Base-by-base conservation (phyloP, 306 rosid genomes). In the Malus orientalis region DNA sequence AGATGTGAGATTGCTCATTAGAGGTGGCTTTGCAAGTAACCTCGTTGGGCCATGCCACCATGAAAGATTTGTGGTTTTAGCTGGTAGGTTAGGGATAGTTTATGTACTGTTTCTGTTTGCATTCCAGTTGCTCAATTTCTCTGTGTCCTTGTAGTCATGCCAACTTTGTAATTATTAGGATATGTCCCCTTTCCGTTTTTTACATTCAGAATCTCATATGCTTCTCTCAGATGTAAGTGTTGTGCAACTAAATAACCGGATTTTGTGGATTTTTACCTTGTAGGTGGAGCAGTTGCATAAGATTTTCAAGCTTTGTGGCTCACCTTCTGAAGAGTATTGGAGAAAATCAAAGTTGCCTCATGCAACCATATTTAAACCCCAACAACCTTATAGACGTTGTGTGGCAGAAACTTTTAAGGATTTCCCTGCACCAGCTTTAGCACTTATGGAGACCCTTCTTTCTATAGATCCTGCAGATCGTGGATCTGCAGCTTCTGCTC, bases 281-380 rank as follows among this genome's bases (percentile, higher is more conserved):
- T 76, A 93, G 98, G 98, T 93, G 82, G 98, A 93, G 84, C 98
- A 93, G 81, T 78, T 93, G 49, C 98, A 93, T 85, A 93, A 90
- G 84, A 93, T 93, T 82, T 93, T 93, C 81, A 93, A 93, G 83
- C 97, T 93, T 73, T 93, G 97, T 61, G 97, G 97, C 76, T 93
- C 97, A 60, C 97, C 97, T 55, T 87, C 94, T 4, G 97, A 93
- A 84, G 96, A 93, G 71, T 93, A 93, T 75, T 93, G 97, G 97
- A 93, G 91, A 86, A 93, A 90, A 79, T 93, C 97, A 65, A 93
- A 91, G 83, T 84, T 93, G 88, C 97, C 97, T 72, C 97, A 93
- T 86, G 97, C 97, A 55, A 93, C 97, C 25, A 93, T 93, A 82
- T 93, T 93, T 80, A 93, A 93, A 83, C 98, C 98, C 64, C 98